Evolutionary conservation across 306 rosid genomes (phyloP), one percentile per base, ranked within the genome.

Genomic region (Oemleria cerasiformis): DNA sequence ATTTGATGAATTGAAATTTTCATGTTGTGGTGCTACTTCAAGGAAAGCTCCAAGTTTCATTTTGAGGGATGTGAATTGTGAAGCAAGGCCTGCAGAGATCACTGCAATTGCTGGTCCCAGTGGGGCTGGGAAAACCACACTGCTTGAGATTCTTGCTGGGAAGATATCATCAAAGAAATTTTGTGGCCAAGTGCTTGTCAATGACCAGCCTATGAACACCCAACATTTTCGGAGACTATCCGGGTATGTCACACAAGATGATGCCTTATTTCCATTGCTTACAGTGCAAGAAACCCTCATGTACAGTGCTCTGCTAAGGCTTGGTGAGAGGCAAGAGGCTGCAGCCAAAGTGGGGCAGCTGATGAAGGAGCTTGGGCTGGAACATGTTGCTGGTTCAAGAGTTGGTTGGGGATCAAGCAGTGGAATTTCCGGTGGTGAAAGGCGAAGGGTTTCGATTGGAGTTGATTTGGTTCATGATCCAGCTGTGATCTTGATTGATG

Each of bases 41-140:
- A 80, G 39, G 73, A 75, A 77, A 36, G 79, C 57, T 59, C 74
- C 68, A 5, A 91, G 76, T 62, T 82, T 84, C 82, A 85, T 94
- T 72, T 74, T 94, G 86, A 91, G 82, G 85, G 80, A 82, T 75
- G 90, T 94, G 6, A 89, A 67, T 43, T 94, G 97, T 58, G 96
- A 89, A 63, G 97, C 96, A 62, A 87, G 84, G 82, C 88, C 91
- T 40, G 88, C 86, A 43, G 91, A 89, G 73, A 48, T 94, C 9
- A 94, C 99, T 10, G 96, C 97, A 4, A 93, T 93, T 68, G 98
- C 89, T 2, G 98, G 98, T 56, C 98, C 97, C n/a, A 93, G 98
- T 82, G 98, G 98, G 42, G 98, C 98, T 54, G 98, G 98, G 34
- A 93, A 93, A 87, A 88, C 96, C 61, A 93, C 98, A 1, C 86